Evolutionary conservation across 179 eudicot genomes (phyloP).

Genomic region (Spergularia azorica): DNA sequence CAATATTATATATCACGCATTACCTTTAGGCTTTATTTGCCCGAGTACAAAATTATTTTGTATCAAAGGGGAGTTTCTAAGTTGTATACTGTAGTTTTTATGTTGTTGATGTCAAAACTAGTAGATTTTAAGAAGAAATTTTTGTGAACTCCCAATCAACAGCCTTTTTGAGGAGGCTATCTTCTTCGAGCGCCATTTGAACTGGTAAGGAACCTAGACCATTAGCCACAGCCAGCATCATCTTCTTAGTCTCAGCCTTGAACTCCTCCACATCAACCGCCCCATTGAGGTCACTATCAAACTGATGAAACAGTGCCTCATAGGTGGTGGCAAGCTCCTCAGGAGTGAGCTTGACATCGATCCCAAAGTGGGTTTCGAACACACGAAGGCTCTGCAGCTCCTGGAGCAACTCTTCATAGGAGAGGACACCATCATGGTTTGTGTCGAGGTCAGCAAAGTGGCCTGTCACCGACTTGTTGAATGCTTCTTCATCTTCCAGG

Average conservation of each 20-base stretch:
- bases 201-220: constrained; percentile 25
- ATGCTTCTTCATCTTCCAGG: constrained; percentile 25
- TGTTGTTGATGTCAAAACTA: background rate
- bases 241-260: constrained; percentile 28
- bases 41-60: background rate
- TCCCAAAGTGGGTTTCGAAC: constrained; percentile 27
- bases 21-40: background rate
- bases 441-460: constrained; percentile 23
- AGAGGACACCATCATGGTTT: constrained; percentile 26
- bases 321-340: constrained; percentile 23
- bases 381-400: constrained; percentile 26
- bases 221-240: constrained; percentile 33
- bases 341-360: constrained; percentile 13
- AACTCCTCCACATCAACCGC: constrained; percentile 21
- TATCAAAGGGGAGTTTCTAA: no score
- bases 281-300: constrained; percentile 22
- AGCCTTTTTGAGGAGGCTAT: constrained; percentile 23
- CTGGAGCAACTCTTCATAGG: constrained; percentile 23
- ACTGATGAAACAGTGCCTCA: constrained; percentile 21
- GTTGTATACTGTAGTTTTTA: no score
- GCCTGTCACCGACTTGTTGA: constrained; percentile 10
- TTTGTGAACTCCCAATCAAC: constrained; percentile 22
- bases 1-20: background rate
- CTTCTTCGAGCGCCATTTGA: constrained; percentile 28
- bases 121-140: background rate